phyloP scores from a whole-genome alignment of 768 basidiomycete species.

The Boletus tomentosulus region DNA sequence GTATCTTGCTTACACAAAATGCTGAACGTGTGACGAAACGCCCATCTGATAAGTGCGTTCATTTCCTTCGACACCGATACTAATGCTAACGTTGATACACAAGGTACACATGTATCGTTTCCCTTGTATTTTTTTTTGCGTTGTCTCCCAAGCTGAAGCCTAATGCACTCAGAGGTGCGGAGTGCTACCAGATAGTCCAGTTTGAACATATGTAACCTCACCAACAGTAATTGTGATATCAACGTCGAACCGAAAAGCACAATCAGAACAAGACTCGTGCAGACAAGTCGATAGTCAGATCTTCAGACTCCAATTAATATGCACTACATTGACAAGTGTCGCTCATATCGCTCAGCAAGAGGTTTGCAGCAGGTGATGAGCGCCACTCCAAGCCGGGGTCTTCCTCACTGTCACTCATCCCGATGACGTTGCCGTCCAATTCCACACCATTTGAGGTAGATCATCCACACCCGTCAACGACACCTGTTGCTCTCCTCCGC shows the following conservation, averaged over 20 bases:
- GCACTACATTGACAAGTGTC: not conserved
- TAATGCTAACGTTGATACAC: not conserved
- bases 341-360: not conserved
- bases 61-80: not conserved
- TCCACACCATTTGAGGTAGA: constrained; percentile 18
- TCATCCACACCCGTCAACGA: constrained; percentile 13
- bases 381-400: too few species aligned
- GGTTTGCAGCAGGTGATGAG: not conserved
- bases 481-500: constrained; percentile 2
- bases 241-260: not conserved
- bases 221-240: too few species aligned
- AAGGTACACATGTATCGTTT: not conserved
- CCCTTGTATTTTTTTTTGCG: not conserved
- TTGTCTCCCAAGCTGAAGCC: not conserved
- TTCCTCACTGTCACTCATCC: not conserved
- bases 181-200: too few species aligned
- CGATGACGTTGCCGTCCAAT: constrained; percentile 11
- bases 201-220: not conserved
- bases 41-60: not conserved
- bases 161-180: too few species aligned
- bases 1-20: not conserved
- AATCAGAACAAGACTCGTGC: not conserved
- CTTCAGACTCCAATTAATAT: not conserved
- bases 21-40: not conserved
- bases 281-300: not conserved